Conservation (phyloP, 179 eudicot species). For the Sideroxylon spinosum region DNA sequence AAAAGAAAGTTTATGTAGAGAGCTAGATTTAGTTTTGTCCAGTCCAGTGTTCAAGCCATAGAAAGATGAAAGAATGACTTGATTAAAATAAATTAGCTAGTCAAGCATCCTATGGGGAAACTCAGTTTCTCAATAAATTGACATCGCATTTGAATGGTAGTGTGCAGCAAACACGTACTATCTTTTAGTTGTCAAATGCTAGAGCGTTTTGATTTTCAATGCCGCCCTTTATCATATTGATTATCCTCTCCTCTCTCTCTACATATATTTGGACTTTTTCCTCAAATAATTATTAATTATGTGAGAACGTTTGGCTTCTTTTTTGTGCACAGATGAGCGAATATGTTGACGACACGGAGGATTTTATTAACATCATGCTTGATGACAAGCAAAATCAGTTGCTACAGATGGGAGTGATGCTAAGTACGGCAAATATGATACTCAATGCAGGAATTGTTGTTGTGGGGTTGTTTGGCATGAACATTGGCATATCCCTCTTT, state of each 20-base stretch:
- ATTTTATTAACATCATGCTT: conserved; percentile 58
- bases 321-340: conserved; percentile 39
- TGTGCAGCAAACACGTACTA: neutral
- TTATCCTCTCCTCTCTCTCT: no score
- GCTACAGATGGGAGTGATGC: conserved; percentile 63
- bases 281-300: neutral
- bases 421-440: conserved; percentile 48
- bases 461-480: conserved; percentile 54
- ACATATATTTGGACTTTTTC: neutral
- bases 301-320: neutral
- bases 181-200: neutral
- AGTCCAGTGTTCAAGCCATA: neutral
- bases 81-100: neutral
- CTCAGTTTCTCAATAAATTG: neutral
- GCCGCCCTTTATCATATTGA: neutral
- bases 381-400: conserved; percentile 64
- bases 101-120: neutral
- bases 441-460: conserved; percentile 49
- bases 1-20: no score
- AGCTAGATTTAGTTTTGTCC: neutral
- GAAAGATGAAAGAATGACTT: neutral
- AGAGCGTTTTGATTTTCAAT: neutral
- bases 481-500: conserved; percentile 36
- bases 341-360: conserved; percentile 59
- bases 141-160: neutral